Conservation (phyloP, 768 basidiomycete species). For the Termitomyces sp. region DNA sequence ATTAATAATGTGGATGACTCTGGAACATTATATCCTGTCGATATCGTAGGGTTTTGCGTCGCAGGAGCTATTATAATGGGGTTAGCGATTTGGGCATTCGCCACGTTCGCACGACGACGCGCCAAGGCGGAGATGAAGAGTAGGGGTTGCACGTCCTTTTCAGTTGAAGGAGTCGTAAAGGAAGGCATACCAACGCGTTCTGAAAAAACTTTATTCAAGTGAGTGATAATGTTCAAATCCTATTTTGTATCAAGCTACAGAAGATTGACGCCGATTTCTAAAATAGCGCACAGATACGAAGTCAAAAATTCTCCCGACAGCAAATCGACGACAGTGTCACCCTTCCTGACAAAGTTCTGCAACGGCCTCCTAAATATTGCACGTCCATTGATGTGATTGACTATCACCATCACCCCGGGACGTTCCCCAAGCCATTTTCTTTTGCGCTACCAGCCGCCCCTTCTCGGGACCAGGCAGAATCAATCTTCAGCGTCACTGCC, state of each 20-base stretch:
- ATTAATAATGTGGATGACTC: slow-evolving; percentile 5
- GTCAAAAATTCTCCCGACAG: slow-evolving; percentile 31
- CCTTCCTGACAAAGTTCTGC: slow-evolving; percentile 46
- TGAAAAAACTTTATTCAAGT: neutral
- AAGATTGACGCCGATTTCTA: neutral
- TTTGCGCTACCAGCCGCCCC: slow-evolving; percentile 26
- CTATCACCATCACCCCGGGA: slow-evolving; percentile 36
- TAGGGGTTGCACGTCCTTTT: slow-evolving; percentile 39
- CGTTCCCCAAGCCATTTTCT: slow-evolving; percentile 36
- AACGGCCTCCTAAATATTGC: slow-evolving; percentile 20
- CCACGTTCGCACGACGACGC: slow-evolving; percentile 37
- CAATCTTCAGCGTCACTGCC: slow-evolving; percentile 19
- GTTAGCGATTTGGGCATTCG: slow-evolving; percentile 35
- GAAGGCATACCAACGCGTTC: slow-evolving; percentile 15
- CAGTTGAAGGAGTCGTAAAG: slow-evolving; percentile 40
- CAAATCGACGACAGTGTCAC: slow-evolving; percentile 40
- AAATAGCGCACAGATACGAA: neutral
- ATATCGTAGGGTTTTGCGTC: slow-evolving; percentile 47
- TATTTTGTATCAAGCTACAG: neutral
- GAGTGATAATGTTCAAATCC: neutral
- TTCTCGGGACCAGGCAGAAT: slow-evolving; percentile 8
- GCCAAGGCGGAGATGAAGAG: slow-evolving; percentile 27
- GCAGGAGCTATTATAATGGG: slow-evolving; percentile 34
- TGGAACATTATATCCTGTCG: slow-evolving; percentile 22
- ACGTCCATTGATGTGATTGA: slow-evolving; percentile 36